Conservation (phyloP, 108 stramenopile genomes). For the Stephanodiscus minutulus region DNA sequence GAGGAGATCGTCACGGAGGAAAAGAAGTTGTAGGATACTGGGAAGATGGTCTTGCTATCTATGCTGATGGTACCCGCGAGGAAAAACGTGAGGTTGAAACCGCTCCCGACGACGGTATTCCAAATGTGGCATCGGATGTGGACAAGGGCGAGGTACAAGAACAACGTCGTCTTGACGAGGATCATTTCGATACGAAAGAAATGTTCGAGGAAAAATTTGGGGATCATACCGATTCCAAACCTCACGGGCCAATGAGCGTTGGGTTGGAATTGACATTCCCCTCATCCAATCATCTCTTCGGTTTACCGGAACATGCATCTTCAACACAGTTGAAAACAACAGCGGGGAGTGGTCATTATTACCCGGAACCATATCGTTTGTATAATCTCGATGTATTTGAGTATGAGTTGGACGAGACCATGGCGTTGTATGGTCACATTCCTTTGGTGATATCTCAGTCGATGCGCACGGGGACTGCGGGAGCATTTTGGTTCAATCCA, state of each 20-base stretch:
- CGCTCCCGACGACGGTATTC: constrained; percentile 26
- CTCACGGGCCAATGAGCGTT: constrained; percentile 93
- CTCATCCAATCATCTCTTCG: constrained; percentile 80
- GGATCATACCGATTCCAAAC: constrained; percentile 89
- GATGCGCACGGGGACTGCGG: constrained; percentile 70
- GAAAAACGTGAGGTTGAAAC: constrained; percentile 52
- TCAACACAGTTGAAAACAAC: constrained; percentile 88
- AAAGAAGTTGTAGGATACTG: constrained; percentile 91
- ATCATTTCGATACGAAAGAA: constrained; percentile 73
- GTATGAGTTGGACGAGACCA: constrained; percentile 97
- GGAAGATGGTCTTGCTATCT: constrained; percentile 92
- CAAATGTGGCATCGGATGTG: constrained; percentile 41
- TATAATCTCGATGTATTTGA: constrained; percentile 99
- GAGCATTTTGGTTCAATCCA: constrained; percentile 98
- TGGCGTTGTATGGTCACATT: constrained; percentile 97
- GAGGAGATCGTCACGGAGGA: constrained; percentile 57
- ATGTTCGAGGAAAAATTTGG: constrained; percentile 93
- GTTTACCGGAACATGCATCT: constrained; percentile 98
- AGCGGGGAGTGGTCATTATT: constrained; percentile 57
- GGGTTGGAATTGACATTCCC: constrained; percentile 95
- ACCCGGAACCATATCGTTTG: constrained; percentile 96
- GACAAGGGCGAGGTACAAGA: constrained; percentile 57
- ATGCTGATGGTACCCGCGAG: constrained; percentile 86
- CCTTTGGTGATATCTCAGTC: constrained; percentile 88
- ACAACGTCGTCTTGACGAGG: constrained; percentile 64